Conservation (phyloP, 2,329 filamentous ascomycete species). For the Metarhizium humberi region DNA sequence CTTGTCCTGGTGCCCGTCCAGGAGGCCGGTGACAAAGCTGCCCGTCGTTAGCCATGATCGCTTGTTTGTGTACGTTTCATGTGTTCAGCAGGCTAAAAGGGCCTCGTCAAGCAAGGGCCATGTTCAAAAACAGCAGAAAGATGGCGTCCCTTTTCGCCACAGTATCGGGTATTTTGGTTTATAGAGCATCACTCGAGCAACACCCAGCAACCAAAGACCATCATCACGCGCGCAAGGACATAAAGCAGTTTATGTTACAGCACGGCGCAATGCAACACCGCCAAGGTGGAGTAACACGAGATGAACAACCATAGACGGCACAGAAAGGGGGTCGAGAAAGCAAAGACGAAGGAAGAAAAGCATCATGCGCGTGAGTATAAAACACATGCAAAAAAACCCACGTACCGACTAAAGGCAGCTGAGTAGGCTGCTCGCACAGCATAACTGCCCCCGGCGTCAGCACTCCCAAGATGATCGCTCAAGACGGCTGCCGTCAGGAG, state of each 20-base stretch:
- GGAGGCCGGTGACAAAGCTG: constrained; percentile 71
- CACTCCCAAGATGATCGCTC: constrained; percentile 41
- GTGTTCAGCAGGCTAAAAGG: neutral
- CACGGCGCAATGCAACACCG: neutral
- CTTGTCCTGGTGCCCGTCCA: constrained; percentile 64
- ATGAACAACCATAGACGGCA: neutral
- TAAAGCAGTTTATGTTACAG: neutral
- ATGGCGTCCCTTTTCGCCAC: too few relatives aligned
- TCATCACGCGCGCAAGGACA: neutral
- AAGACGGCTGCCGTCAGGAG: constrained; percentile 61
- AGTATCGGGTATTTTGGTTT: too few relatives aligned
- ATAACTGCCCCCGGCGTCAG: constrained; percentile 34
- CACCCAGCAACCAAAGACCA: neutral
- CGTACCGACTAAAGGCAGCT: constrained; percentile 64
- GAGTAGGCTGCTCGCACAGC: constrained; percentile 61
- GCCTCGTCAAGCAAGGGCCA: neutral
- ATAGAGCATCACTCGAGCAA: too few relatives aligned
- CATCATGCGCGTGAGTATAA: neutral
- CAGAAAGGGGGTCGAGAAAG: neutral
- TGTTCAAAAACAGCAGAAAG: too few relatives aligned
- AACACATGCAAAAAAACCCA: constrained; percentile 9
- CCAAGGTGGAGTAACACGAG: neutral
- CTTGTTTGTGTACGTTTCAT: neutral
- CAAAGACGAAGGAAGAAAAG: neutral
- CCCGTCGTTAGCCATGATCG: neutral